These are phyloP conservation scores for Blastomyces emzantsi DNA, from an alignment of 2,329 filamentous ascomycete species.

Conservation along the genomic window DNA sequence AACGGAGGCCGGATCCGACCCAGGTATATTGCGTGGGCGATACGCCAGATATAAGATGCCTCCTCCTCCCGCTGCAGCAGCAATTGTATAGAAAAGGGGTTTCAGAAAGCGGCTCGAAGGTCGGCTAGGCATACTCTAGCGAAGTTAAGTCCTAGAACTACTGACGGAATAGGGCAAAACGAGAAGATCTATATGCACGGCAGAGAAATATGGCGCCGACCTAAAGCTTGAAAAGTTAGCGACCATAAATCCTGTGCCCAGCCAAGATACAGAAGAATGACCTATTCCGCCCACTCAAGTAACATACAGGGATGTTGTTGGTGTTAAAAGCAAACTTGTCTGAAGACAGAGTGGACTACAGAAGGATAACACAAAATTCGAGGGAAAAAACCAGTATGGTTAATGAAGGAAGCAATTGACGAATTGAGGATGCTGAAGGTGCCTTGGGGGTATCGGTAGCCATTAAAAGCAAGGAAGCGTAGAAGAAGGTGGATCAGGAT, in stretches of 20 bases:
- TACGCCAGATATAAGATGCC: constrained; percentile 53
- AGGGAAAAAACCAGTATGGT: not conserved
- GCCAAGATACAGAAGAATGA: not conserved
- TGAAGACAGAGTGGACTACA: not conserved
- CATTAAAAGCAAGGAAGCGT: not conserved
- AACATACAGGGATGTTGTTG: not conserved
- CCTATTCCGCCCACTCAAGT: not conserved
- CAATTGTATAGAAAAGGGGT: constrained; percentile 51
- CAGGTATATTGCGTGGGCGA: constrained; percentile 56
- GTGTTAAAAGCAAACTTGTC: not conserved
- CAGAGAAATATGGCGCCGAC: not conserved
- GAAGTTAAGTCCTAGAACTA: not conserved
- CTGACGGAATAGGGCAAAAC: no score
- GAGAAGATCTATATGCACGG: not conserved
- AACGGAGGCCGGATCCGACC: constrained; percentile 52
- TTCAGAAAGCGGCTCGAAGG: constrained; percentile 44
- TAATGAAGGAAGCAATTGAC: not conserved
- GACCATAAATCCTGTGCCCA: not conserved
- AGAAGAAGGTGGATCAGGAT: not conserved
- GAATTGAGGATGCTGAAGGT: not conserved
- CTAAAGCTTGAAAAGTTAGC: not conserved
- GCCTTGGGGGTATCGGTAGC: no score
- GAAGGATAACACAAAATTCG: not conserved
- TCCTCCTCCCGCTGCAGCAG: constrained; percentile 45
- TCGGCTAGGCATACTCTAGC: constrained; percentile 31